Evolutionary conservation across 805 yeast species (phyloP).

Genomic region (Candida coquimbonensis): DNA sequence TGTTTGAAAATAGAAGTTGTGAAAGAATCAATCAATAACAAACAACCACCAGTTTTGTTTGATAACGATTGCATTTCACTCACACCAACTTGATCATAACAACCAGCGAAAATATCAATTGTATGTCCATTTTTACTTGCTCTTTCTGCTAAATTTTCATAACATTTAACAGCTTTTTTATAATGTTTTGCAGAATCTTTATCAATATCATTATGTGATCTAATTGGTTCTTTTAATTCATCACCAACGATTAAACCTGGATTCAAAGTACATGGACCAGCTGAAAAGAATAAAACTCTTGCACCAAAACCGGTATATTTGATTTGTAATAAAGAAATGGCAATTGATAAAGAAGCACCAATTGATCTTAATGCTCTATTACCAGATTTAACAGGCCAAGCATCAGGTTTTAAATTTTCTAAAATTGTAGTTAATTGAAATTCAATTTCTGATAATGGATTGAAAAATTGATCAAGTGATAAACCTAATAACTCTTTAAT

Average conservation of each 20-base stretch:
- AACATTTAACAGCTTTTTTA: conserved; percentile 78
- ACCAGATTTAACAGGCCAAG: conserved; percentile 84
- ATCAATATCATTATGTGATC: conserved; percentile 96
- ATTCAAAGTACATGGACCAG: conserved; percentile 91
- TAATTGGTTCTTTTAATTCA: conserved; percentile 88
- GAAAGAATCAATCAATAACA: conserved; percentile 86
- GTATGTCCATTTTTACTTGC: conserved; percentile 71
- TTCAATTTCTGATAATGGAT: conserved; percentile 74
- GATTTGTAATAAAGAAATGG: conserved; percentile 73
- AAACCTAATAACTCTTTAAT: conserved; percentile 50
- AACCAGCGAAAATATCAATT: conserved; percentile 88
- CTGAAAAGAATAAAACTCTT: conserved; percentile 82
- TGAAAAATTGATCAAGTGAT: conserved; percentile 52
- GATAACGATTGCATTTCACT: conserved; percentile 86
- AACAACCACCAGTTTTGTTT: conserved; percentile 83
- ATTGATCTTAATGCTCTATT: conserved; percentile 86
- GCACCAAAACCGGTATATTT: conserved; percentile 83
- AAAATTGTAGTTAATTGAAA: conserved; percentile 72
- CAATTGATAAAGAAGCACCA: conserved; percentile 86
- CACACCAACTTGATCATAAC: conserved; percentile 94
- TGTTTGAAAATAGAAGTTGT: conserved; percentile 93
- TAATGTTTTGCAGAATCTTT: conserved; percentile 83
- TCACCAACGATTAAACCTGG: conserved; percentile 94
- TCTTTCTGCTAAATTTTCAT: conserved; percentile 65
- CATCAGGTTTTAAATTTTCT: conserved; percentile 70